Evolutionary conservation across 2,329 filamentous ascomycete genomes (phyloP).

Genomic region (Hypoxylon sp.): DNA sequence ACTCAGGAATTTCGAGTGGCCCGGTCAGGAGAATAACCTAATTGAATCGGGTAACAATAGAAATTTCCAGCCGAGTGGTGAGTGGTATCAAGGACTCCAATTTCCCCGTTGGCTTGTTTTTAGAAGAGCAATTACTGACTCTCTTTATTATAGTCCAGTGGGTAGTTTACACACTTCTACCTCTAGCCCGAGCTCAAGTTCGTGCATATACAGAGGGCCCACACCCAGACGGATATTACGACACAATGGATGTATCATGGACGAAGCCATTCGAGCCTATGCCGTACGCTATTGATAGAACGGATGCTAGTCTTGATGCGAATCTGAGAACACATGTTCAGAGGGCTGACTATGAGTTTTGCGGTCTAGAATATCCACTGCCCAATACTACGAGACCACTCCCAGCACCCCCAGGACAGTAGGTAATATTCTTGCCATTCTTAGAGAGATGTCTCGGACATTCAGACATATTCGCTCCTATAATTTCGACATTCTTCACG

Average conservation of each 20-base stretch:
- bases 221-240: constrained; percentile 1
- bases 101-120: background rate
- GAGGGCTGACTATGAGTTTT: background rate
- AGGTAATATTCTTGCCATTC: background rate
- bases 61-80: background rate
- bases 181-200: background rate
- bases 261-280: constrained; percentile 2
- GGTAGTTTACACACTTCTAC: background rate
- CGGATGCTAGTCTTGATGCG: background rate
- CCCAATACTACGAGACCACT: background rate
- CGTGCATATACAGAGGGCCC: background rate
- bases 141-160: background rate
- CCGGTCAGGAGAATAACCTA: background rate
- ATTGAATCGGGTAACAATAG: background rate
- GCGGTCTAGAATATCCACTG: background rate
- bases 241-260: constrained; percentile 7
- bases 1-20: constrained; percentile 12
- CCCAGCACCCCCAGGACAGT: background rate
- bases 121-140: background rate
- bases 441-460: no score
- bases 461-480: no score
- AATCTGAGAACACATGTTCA: background rate
- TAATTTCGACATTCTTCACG: no score
- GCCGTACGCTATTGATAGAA: background rate
- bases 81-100: background rate